phyloP scores from a whole-genome alignment of 257 asterid genomes.

The Solanum lycopersicoides region DNA sequence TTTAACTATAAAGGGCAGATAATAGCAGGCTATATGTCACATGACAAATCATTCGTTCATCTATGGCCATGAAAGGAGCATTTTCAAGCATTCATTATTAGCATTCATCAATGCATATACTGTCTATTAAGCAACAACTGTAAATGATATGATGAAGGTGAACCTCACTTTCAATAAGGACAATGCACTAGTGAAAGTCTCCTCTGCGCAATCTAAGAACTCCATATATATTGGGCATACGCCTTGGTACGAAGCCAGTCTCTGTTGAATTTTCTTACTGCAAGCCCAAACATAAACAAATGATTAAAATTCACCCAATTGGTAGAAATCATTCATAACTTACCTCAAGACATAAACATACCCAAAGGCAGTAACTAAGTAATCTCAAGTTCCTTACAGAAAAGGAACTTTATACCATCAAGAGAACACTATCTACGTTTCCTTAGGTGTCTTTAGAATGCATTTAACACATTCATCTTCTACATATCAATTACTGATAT shows the following conservation, averaged over 20 bases:
- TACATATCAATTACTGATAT: neutral
- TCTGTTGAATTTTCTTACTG: conserved; percentile 90
- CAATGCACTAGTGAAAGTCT: conserved; percentile 66
- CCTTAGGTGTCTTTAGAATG: neutral
- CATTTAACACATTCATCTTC: neutral
- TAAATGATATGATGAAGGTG: neutral
- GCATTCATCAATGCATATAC: neutral
- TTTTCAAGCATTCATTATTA: neutral
- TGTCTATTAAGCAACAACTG: neutral
- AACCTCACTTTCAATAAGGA: conserved; percentile 49
- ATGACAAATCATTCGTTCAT: neutral
- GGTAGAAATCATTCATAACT: neutral
- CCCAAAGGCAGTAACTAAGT: neutral
- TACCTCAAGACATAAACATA: neutral
- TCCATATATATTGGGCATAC: conserved; percentile 84
- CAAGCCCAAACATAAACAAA: conserved; percentile 5
- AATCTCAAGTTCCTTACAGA: neutral
- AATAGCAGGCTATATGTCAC: neutral
- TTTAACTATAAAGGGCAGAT: neutral
- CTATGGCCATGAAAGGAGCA: neutral
- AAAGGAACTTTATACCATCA: neutral
- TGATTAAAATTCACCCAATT: neutral
- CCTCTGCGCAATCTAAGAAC: conserved; percentile 76
- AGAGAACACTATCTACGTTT: neutral
- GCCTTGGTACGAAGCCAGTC: conserved; percentile 94